Base-by-base conservation (phyloP, 129 eudicot genomes). In the Apium graveolens region DNA sequence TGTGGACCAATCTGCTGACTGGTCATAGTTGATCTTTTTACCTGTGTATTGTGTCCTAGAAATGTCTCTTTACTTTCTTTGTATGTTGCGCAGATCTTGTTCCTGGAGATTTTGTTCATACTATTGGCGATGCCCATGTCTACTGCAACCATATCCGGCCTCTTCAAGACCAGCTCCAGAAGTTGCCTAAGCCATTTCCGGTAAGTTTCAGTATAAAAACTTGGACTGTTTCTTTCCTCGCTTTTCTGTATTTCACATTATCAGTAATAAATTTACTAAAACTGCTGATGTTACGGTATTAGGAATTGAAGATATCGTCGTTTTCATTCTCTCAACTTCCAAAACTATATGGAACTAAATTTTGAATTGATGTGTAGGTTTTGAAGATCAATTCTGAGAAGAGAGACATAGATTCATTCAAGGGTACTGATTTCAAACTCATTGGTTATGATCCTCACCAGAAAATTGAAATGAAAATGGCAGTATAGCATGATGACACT, bases 391-490 rank as follows among this genome's bases (percentile, higher is more conserved):
- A 89, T 85, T 80, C 90, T 66, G 74, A 82, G 86, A 91, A 87
- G 89, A 85, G 86, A 81, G 91, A 88, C 78, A 91, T 94, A 76
- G 90, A 94, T 86, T 82, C 85, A 55, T 94, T 94, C 81, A 91
- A 80, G 48, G 92, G 92, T 53, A 80, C 89, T 83, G 97, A 94
- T 81, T 90, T 94, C 76, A 72, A 88, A 75, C 97, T 91, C 43
- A 84, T 80, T 6, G 95, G 91, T 65, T 94, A 94, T 70, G 83
- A 90, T 81, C 97, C 98, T 46, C 94, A 90, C 84, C 97, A 84
- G 81, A 95, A 90, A 81, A 84, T 95, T 78, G 97, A 90, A 76
- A 94, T 94, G 98, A 94, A 90, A 84, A 90, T 94, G 97, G 97
- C 97, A 29, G 96, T 94, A 46, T 91, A 88, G 85, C 73, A 65